Evolutionary conservation across 345 rosid genomes (phyloP).

Genomic region (Cardamine resedifolia): DNA sequence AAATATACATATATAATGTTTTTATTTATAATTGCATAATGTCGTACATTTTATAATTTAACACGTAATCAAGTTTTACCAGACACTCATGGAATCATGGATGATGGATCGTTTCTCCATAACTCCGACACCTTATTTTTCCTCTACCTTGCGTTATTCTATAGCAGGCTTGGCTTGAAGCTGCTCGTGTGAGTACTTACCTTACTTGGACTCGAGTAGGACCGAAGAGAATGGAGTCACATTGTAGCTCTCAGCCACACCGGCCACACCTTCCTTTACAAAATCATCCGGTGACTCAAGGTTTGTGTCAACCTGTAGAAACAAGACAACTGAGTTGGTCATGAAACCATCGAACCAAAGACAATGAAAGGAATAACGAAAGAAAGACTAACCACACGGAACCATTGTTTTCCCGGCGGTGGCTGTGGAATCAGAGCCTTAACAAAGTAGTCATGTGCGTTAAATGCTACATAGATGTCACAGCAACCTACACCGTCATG

Average conservation of each 20-base stretch:
- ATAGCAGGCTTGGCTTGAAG: neutral
- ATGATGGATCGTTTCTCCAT: neutral
- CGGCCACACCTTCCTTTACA: constrained; percentile 60
- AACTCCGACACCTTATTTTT: constrained; percentile 2
- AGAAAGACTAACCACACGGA: constrained; percentile 71
- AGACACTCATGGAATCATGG: neutral
- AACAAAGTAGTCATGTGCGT: constrained; percentile 69
- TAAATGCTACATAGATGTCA: constrained; percentile 75
- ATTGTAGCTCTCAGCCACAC: constrained; percentile 54
- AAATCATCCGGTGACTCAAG: constrained; percentile 66
- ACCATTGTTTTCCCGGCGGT: constrained; percentile 59
- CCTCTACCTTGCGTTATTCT: neutral
- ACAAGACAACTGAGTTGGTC: neutral
- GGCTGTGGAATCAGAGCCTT: constrained; percentile 65
- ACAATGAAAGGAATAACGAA: neutral
- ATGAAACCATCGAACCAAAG: constrained; percentile 8
- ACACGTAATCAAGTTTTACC: neutral
- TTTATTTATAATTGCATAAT: neutral
- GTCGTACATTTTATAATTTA: neutral
- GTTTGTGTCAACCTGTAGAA: constrained; percentile 79
- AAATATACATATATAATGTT: neutral
- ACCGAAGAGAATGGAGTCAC: constrained; percentile 71
- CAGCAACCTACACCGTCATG: constrained; percentile 52
- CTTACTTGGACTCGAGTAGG: constrained; percentile 66
- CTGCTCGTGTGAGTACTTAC: constrained; percentile 11